Percentiles rank a stretch among this genome's conserved stretches.
These are phyloP conservation scores for Colletotrichum sp. DNA, from an alignment of 2,329 filamentous ascomycete genomes.

Conservation along the genomic window DNA sequence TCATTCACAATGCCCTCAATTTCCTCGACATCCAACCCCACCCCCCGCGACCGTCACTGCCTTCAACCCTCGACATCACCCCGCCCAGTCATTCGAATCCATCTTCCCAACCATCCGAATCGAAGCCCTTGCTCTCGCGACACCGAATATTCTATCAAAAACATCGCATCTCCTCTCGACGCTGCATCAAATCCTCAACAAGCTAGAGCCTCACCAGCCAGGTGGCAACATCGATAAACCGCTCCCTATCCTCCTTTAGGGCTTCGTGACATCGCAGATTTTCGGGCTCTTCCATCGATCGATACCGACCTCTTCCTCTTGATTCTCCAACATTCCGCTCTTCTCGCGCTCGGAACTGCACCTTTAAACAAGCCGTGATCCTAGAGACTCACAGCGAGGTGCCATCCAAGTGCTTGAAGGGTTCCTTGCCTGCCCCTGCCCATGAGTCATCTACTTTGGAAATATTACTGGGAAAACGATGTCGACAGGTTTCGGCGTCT, in stretches of 20 bases:
- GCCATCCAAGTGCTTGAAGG: conserved; percentile 61
- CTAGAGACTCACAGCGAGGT: conserved; percentile 89
- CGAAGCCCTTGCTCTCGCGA: not conserved
- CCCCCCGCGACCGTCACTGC: not conserved
- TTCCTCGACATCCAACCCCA: not conserved
- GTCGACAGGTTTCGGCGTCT: conserved; percentile 92
- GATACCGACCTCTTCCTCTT: conserved; percentile 7
- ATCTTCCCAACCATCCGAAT: not conserved
- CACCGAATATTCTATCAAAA: not conserved
- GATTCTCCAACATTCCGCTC: conserved; percentile 19
- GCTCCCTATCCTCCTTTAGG: not conserved
- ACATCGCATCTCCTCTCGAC: not conserved
- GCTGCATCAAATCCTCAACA: not conserved
- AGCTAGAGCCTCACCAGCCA: not conserved
- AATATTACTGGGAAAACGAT: conserved; percentile 96
- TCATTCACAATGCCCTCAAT: conserved; percentile 4
- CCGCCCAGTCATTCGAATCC: not conserved
- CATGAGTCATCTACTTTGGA: conserved; percentile 98
- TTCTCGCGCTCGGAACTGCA: conserved; percentile 46
- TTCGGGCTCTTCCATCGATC: not conserved
- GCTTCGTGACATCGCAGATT: not conserved
- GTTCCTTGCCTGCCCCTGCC: conserved; percentile 47
- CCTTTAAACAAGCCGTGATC: conserved; percentile 96
- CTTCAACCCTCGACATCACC: not conserved
- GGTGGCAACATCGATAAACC: conserved; percentile 13